Evolutionary conservation across 1,284 basidiomycete genomes (phyloP), one percentile per base, ranked within the genome.

Genomic region (Trametes hirsuta): DNA sequence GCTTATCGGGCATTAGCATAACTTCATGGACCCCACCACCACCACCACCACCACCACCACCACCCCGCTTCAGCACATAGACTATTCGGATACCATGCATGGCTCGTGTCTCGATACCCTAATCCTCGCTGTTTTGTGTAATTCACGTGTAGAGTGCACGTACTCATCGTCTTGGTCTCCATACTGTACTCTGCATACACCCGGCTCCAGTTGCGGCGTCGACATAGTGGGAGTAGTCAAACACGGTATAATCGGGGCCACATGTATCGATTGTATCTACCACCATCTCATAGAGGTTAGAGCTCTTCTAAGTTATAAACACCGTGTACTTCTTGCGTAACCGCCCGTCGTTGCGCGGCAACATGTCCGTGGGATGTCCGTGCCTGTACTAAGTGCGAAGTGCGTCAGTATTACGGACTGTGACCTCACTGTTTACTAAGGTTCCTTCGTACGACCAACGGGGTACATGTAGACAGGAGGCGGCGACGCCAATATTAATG

Each of bases 111-210:
- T 30, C 24, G 53, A 61, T 65, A 62, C 61, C 64, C 56, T 65
- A 63, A 56, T 65, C 25, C 42, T 49, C 30, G 49, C n/a, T 46
- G 55, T 47, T 54, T 46, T 55, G 58, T 64, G 61, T 62, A 65
- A 58, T 62, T 35, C 58, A 61, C 39, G 11, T 58, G 47, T 53
- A 58, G 49, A 58, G 22, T 30, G 30, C 30, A 30, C 39, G 30
- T 39, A 14, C 8, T 22, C 54, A 30, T 48, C 53, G 56, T 42
- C 39, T 9, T 30, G 24, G 9, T 30, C 35, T 52, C 44, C 44
- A 35, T 47, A 25, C 47, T 37, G 35, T 47, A 45, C 47, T 37
- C 48, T 50, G 42, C 46, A 51, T 34, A n/a, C 14, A 12, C 25
- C n/a, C 21, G 35, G 21, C 24, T 18, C 34, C 15, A 10, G 11